A percentile compares a stretch with the other conserved stretches of the same genome.
Conservation (phyloP, 345 rosid genomes). For the Linum lewisii region DNA sequence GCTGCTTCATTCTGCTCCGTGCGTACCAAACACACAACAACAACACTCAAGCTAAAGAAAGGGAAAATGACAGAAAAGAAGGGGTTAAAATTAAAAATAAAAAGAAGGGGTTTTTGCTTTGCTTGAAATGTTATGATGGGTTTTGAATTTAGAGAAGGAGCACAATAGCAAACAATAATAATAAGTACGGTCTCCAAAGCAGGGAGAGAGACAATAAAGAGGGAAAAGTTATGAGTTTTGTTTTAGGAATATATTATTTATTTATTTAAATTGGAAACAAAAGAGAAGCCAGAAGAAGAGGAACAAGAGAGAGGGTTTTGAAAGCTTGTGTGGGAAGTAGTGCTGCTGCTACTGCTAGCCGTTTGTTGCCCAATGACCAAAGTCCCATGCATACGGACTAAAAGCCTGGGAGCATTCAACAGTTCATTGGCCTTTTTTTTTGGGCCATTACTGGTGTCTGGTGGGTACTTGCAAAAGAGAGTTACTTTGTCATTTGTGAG, state of each 20-base stretch:
- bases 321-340: background rate
- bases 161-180: background rate
- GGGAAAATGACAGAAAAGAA: background rate
- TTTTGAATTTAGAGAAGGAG: background rate
- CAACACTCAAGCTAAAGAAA: slow-evolving; percentile 2
- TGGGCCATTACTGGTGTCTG: too few species aligned
- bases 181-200: background rate
- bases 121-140: background rate
- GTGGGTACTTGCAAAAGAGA: too few species aligned
- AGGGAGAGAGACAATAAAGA: background rate
- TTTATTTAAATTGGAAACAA: too few species aligned
- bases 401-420: background rate
- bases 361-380: background rate
- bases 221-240: background rate
- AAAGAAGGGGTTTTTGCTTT: background rate
- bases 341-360: background rate
- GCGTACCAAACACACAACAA: background rate
- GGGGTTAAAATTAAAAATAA: background rate
- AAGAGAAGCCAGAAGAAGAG: too few species aligned
- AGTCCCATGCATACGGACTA: background rate
- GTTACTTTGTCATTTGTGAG: too few species aligned
- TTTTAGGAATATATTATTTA: too few species aligned
- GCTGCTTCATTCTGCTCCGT: slow-evolving; percentile 1
- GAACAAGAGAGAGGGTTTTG: background rate
- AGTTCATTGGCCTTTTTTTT: too few species aligned